Conservation (phyloP, 345 rosid species). For the Camelina hispida region DNA sequence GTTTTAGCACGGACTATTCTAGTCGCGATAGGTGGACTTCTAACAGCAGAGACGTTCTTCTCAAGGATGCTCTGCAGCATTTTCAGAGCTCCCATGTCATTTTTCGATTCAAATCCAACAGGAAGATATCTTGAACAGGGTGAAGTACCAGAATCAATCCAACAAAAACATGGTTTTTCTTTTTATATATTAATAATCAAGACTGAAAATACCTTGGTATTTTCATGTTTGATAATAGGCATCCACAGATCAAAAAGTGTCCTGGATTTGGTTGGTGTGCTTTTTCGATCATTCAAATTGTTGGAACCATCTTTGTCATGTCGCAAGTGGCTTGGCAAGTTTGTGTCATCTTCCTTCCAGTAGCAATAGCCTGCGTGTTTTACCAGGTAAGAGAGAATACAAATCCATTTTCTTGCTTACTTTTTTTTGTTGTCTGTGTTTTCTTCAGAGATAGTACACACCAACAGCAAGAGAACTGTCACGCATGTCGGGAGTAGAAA, state of each 20-base stretch:
- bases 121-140: slow-evolving; percentile 96
- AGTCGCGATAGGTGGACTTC: slow-evolving; percentile 70
- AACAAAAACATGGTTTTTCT: slow-evolving; percentile 18
- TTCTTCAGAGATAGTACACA: slow-evolving; percentile 77
- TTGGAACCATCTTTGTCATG: slow-evolving; percentile 89
- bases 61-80: slow-evolving; percentile 73
- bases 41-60: slow-evolving; percentile 81
- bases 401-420: not conserved
- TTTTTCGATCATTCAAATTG: slow-evolving; percentile 75
- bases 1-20: slow-evolving; percentile 74
- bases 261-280: slow-evolving; percentile 95
- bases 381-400: slow-evolving; percentile 68
- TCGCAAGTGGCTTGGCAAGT: slow-evolving; percentile 98
- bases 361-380: slow-evolving; percentile 89
- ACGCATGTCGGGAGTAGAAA: slow-evolving; percentile 81
- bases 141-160: slow-evolving; percentile 42
- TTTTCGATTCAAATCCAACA: slow-evolving; percentile 92
- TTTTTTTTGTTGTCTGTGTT: not conserved
- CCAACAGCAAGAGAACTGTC: slow-evolving; percentile 95
- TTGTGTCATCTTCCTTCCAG: slow-evolving; percentile 94
- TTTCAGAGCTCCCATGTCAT: slow-evolving; percentile 86
- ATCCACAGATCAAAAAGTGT: slow-evolving; percentile 93
- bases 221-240: slow-evolving; percentile 54
- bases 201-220: slow-evolving; percentile 25
- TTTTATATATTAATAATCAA: not conserved